These are phyloP conservation scores for Alternaria postmessia DNA, from an alignment of 2,329 filamentous ascomycete genomes.

Conservation along the genomic window DNA sequence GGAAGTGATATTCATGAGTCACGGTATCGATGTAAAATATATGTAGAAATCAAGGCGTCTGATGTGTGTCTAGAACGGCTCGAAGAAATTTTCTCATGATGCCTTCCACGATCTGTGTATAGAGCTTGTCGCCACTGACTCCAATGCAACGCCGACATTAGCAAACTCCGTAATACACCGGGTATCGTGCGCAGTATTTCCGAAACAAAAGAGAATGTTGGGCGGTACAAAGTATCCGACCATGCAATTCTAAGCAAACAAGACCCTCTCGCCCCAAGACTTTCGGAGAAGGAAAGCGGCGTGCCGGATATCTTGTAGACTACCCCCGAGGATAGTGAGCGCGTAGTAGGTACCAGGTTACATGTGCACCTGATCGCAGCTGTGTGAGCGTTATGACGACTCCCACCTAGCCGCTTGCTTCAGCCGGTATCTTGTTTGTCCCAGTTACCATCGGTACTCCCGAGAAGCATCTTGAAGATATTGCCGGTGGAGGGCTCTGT, in stretches of 20 bases:
- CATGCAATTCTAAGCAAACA: too few relatives aligned
- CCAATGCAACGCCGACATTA: neutral
- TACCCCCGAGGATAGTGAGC: too few relatives aligned
- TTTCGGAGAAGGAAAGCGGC: too few relatives aligned
- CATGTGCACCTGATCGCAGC: too few relatives aligned
- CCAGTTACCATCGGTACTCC: slow-evolving; percentile 16
- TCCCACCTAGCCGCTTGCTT: too few relatives aligned
- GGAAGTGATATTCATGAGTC: neutral
- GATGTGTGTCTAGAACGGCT: neutral
- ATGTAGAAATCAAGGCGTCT: neutral
- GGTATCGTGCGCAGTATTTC: neutral
- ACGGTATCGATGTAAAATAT: neutral
- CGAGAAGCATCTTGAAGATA: slow-evolving; percentile 31
- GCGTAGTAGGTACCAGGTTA: too few relatives aligned
- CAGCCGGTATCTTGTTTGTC: too few relatives aligned
- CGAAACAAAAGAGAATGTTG: neutral
- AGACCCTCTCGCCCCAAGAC: too few relatives aligned
- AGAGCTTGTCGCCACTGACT: neutral
- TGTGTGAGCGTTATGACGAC: too few relatives aligned
- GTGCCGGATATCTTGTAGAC: too few relatives aligned
- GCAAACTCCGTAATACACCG: neutral
- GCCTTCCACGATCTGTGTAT: neutral
- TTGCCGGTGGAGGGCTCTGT: slow-evolving; percentile 19
- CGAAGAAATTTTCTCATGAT: neutral
- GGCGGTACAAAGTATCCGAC: too few relatives aligned